Percentiles rank a stretch among this genome's conserved stretches.
Conservation (phyloP, 192 early-diverging fungal genomes). For the Podila minutissima region DNA sequence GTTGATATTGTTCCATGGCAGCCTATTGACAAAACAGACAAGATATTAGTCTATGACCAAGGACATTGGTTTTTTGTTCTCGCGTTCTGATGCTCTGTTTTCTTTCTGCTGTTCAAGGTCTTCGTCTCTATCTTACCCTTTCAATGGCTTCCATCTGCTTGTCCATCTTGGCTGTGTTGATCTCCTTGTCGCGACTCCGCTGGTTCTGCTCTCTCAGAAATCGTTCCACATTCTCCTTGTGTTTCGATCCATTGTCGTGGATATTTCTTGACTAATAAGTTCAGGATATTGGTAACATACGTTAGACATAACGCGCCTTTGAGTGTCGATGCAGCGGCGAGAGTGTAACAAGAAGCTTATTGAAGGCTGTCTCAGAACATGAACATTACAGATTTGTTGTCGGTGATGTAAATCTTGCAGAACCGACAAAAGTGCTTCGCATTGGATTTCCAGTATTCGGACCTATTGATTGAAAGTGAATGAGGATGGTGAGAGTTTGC, state of each 20-base stretch:
- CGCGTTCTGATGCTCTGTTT: not conserved
- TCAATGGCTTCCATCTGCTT: conserved; percentile 77
- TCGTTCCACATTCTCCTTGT: conserved; percentile 85
- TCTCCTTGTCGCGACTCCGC: conserved; percentile 57
- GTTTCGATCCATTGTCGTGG: conserved; percentile 82
- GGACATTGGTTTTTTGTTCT: not conserved
- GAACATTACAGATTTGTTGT: conserved; percentile 81
- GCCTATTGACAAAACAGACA: conserved; percentile 20
- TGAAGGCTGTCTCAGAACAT: not conserved
- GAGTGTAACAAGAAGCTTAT: not conserved
- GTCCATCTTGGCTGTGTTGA: conserved; percentile 53
- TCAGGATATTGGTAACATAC: no score
- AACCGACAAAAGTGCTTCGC: conserved; percentile 88
- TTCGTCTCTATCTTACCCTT: conserved; percentile 18
- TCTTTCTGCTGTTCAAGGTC: not conserved
- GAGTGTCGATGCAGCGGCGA: no score
- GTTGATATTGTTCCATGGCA: conserved; percentile 54
- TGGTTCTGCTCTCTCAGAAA: conserved; percentile 71
- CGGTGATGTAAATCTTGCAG: conserved; percentile 82
- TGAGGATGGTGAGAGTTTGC: not conserved
- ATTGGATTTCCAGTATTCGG: conserved; percentile 75
- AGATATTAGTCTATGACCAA: not conserved
- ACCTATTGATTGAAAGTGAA: conserved; percentile 22
- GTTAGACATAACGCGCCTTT: no score
- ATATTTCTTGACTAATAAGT: conserved; percentile 50